phyloP scores from a whole-genome alignment of 2,329 filamentous ascomycete genomes.

The Penicillium brasilianum region DNA sequence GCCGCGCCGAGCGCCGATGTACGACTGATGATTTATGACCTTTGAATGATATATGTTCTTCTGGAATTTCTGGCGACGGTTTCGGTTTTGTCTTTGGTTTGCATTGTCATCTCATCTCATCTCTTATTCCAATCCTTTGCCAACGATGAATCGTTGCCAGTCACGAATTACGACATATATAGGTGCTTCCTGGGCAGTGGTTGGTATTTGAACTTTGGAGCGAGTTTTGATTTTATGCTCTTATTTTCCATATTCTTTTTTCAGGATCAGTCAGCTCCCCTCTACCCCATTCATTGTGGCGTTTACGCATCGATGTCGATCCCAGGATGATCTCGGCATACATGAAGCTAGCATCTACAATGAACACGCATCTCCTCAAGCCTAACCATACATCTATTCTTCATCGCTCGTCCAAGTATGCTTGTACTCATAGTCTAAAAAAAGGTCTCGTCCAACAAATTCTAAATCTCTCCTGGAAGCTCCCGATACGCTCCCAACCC shows the following conservation, averaged over 20 bases:
- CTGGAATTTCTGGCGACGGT: no score
- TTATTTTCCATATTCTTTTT: not conserved
- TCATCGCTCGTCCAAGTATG: no score
- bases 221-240: not conserved
- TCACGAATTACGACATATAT: not conserved
- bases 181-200: not conserved
- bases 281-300: not conserved
- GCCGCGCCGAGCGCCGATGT: slow-evolving; percentile 23
- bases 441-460: not conserved
- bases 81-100: not conserved
- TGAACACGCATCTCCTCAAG: not conserved
- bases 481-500: not conserved
- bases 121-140: not conserved
- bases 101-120: not conserved
- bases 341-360: not conserved
- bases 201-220: not conserved
- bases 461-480: not conserved
- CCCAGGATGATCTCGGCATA: not conserved
- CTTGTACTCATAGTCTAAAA: no score
- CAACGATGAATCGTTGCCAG: not conserved
- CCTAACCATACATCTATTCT: not conserved
- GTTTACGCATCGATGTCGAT: not conserved
- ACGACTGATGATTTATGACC: slow-evolving; percentile 23
- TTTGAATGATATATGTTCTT: not conserved
- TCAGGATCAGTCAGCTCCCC: not conserved